phyloP scores from a whole-genome alignment of 805 yeast species.

The Metschnikowia bowlesiae region DNA sequence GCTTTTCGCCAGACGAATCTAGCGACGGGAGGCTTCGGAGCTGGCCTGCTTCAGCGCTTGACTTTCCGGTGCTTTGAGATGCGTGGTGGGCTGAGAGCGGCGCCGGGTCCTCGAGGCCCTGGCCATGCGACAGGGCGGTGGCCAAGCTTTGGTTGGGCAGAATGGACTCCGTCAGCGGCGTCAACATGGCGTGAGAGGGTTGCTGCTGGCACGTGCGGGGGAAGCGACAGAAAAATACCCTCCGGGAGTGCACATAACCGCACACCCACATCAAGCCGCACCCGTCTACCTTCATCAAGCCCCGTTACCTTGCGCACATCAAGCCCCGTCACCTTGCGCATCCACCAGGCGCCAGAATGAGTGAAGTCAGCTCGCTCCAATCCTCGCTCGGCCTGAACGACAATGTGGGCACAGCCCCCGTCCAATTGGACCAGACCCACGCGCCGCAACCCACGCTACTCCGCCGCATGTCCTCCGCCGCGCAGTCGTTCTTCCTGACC shows the following conservation, averaged over 20 bases:
- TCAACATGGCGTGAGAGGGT: too few relatives aligned
- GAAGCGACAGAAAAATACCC: not conserved
- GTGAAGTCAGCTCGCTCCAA: not conserved
- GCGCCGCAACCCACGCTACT: conserved; percentile 5
- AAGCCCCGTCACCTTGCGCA: too few relatives aligned
- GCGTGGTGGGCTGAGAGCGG: not conserved
- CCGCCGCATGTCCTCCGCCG: conserved; percentile 18
- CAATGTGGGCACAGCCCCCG: conserved; percentile 7
- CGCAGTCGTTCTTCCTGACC: conserved; percentile 9
- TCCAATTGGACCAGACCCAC: conserved; percentile 8
- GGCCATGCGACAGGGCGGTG: not conserved
- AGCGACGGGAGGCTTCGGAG: not conserved
- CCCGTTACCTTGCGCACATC: not conserved
- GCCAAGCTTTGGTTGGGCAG: conserved; percentile 1
- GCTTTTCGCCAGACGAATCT: not conserved
- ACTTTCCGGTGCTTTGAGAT: not conserved
- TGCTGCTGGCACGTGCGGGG: too few relatives aligned
- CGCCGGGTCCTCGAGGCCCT: too few relatives aligned
- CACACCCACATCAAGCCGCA: not conserved
- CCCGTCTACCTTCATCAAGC: too few relatives aligned
- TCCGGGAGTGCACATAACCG: not conserved
- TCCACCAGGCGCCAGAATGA: not conserved
- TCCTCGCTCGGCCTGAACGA: conserved; percentile 7
- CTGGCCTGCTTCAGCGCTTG: not conserved
- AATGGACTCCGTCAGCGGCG: conserved; percentile 1